Evolutionary conservation across 352 stramenopile genomes (phyloP).

Genomic region (Achlya hypogyna): DNA sequence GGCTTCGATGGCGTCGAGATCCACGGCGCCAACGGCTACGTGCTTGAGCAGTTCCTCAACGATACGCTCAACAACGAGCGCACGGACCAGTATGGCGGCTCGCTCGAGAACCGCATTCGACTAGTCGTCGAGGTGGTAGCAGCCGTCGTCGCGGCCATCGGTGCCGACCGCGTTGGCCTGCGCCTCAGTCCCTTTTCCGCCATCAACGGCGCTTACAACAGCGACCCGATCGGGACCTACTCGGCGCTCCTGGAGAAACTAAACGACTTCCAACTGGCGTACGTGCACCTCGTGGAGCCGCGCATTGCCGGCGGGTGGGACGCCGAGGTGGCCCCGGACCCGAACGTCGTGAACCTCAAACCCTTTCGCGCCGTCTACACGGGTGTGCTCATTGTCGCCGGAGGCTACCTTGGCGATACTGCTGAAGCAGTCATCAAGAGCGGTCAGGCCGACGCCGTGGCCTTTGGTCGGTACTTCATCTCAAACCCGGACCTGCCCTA

Average conservation of each 20-base stretch:
- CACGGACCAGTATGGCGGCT: slow-evolving; percentile 76
- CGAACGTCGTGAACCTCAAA: slow-evolving; percentile 21
- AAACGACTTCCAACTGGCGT: slow-evolving; percentile 48
- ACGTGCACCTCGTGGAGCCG: slow-evolving; percentile 54
- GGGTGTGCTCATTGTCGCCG: slow-evolving; percentile 46
- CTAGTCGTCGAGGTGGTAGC: slow-evolving; percentile 60
- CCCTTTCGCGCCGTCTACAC: slow-evolving; percentile 55
- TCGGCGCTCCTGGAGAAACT: slow-evolving; percentile 29
- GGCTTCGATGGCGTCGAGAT: slow-evolving; percentile 84
- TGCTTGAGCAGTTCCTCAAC: slow-evolving; percentile 61
- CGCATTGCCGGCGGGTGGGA: slow-evolving; percentile 31
- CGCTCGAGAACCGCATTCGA: slow-evolving; percentile 61
- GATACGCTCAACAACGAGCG: slow-evolving; percentile 47
- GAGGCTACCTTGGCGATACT: slow-evolving; percentile 41
- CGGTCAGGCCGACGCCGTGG: slow-evolving; percentile 46
- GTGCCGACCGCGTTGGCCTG: slow-evolving; percentile 26
- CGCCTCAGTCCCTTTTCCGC: slow-evolving; percentile 26
- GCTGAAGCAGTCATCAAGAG: slow-evolving; percentile 42
- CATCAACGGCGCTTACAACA: slow-evolving; percentile 27
- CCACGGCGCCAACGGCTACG: slow-evolving; percentile 81
- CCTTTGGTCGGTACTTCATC: slow-evolving; percentile 62
- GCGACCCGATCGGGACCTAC: slow-evolving; percentile 32
- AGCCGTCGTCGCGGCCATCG: slow-evolving; percentile 29
- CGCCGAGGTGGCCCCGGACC: slow-evolving; percentile 9
- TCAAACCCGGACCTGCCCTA: slow-evolving; percentile 64